These are phyloP conservation scores for Dorcoceras hygrometricum DNA, from an alignment of 257 asterid species.

Conservation along the genomic window DNA sequence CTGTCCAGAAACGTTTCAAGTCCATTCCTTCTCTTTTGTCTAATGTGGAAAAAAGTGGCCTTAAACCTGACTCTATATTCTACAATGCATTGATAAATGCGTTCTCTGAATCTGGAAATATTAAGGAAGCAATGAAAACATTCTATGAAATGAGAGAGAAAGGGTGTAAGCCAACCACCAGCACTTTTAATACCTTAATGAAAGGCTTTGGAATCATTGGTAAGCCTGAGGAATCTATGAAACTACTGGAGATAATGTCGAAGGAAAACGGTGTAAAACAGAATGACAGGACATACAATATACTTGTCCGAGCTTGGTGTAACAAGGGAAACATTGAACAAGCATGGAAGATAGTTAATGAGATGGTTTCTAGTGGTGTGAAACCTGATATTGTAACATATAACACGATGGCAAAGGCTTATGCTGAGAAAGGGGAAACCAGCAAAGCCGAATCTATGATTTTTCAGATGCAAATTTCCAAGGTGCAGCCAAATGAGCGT, in stretches of 20 bases:
- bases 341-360: slow-evolving; percentile 67
- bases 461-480: slow-evolving; percentile 52
- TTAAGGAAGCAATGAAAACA: slow-evolving; percentile 74
- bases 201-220: slow-evolving; percentile 85
- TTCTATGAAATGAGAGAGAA: slow-evolving; percentile 68
- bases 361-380: slow-evolving; percentile 62
- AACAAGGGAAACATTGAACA: slow-evolving; percentile 50
- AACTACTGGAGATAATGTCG: slow-evolving; percentile 60
- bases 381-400: slow-evolving; percentile 83
- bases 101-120: slow-evolving; percentile 85
- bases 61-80: slow-evolving; percentile 86
- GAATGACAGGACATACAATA: slow-evolving; percentile 81
- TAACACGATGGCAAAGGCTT: slow-evolving; percentile 80
- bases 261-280: slow-evolving; percentile 58
- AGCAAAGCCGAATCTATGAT: slow-evolving; percentile 68
- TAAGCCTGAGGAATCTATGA: slow-evolving; percentile 80
- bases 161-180: slow-evolving; percentile 82
- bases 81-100: slow-evolving; percentile 93
- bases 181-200: slow-evolving; percentile 75
- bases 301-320: slow-evolving; percentile 88
- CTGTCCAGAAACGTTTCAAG: slow-evolving; percentile 76
- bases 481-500: slow-evolving; percentile 64
- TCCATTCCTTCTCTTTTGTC: slow-evolving; percentile 69
- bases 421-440: slow-evolving; percentile 68
- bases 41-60: slow-evolving; percentile 62